A percentile compares a stretch with the other conserved stretches of the same genome.
Evolutionary conservation across 2,329 filamentous ascomycete genomes (phyloP).

Genomic region (Stenocarpella maydis): DNA sequence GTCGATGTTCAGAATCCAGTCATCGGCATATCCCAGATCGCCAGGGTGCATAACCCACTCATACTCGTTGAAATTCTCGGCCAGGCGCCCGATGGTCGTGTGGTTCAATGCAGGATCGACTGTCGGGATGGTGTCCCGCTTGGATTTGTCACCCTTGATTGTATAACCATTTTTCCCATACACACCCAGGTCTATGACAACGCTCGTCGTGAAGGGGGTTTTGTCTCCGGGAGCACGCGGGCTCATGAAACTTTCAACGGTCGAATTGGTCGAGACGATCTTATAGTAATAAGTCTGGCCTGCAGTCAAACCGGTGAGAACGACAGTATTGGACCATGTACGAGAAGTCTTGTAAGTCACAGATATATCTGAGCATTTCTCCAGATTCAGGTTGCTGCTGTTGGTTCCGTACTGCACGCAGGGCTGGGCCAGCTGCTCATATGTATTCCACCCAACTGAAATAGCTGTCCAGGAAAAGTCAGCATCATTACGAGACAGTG

Average conservation of each 20-base stretch:
- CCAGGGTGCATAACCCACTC: slow-evolving; percentile 63
- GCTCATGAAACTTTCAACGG: slow-evolving; percentile 60
- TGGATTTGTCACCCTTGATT: slow-evolving; percentile 49
- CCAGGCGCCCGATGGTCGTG: slow-evolving; percentile 64
- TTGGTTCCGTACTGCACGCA: slow-evolving; percentile 35
- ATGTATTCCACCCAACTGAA: slow-evolving; percentile 36
- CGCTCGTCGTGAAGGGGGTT: slow-evolving; percentile 60
- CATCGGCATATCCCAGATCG: slow-evolving; percentile 66
- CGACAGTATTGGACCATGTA: slow-evolving; percentile 34
- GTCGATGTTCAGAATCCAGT: slow-evolving; percentile 58
- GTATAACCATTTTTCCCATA: slow-evolving; percentile 63
- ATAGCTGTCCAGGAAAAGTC: slow-evolving; percentile 51
- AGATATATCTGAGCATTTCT: slow-evolving; percentile 31
- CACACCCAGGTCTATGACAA: slow-evolving; percentile 63
- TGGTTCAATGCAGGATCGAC: slow-evolving; percentile 63
- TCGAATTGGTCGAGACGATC: slow-evolving; percentile 64
- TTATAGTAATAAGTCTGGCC: slow-evolving; percentile 69
- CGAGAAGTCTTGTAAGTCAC: slow-evolving; percentile 35
- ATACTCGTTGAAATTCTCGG: slow-evolving; percentile 60
- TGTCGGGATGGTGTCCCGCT: slow-evolving; percentile 57
- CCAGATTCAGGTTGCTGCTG: not conserved
- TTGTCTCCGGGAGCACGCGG: slow-evolving; percentile 61
- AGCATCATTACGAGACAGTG: too few species aligned
- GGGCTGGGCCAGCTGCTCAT: slow-evolving; percentile 24
- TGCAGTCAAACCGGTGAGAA: slow-evolving; percentile 48